phyloP scores from a whole-genome alignment of 805 yeast species.

The Saturnispora dispora region DNA sequence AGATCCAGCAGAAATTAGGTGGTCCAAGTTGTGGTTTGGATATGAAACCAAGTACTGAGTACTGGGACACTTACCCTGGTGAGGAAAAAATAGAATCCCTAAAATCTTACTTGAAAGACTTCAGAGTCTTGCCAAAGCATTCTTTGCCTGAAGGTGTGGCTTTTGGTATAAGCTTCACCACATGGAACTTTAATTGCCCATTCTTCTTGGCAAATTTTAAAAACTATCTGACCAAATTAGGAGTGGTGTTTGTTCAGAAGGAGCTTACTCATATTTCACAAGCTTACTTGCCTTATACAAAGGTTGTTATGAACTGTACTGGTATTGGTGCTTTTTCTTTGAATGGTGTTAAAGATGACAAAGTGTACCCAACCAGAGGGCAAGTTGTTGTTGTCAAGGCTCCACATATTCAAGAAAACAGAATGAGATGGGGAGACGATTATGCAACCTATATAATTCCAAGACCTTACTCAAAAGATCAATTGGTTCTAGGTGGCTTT shows the following conservation, averaged over 20 bases:
- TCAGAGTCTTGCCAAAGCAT: slow-evolving; percentile 27
- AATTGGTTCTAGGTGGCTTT: slow-evolving; percentile 69
- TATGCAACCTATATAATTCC: slow-evolving; percentile 65
- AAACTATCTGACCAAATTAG: slow-evolving; percentile 34
- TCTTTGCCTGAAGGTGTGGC: slow-evolving; percentile 43
- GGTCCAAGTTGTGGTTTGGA: slow-evolving; percentile 47
- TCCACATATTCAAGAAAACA: slow-evolving; percentile 55
- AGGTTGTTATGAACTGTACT: slow-evolving; percentile 62
- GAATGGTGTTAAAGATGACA: slow-evolving; percentile 55
- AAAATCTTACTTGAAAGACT: slow-evolving; percentile 41
- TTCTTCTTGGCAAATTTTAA: slow-evolving; percentile 42
- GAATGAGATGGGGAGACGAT: slow-evolving; percentile 50
- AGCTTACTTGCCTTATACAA: slow-evolving; percentile 35
- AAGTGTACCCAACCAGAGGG: slow-evolving; percentile 68
- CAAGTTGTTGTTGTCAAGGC: slow-evolving; percentile 69
- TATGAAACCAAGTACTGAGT: slow-evolving; percentile 46
- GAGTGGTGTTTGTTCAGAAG: slow-evolving; percentile 42
- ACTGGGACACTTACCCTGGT: slow-evolving; percentile 45
- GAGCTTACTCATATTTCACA: slow-evolving; percentile 47
- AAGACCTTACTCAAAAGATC: slow-evolving; percentile 56
- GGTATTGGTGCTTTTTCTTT: slow-evolving; percentile 61
- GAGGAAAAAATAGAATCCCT: slow-evolving; percentile 39
- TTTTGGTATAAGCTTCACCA: slow-evolving; percentile 46
- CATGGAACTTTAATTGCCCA: slow-evolving; percentile 73
- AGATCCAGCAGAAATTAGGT: slow-evolving; percentile 40